Evolutionary conservation across 2,329 filamentous ascomycete species (phyloP), one percentile per base, ranked within the genome.

Genomic region (Aspergillus carbonarius): DNA sequence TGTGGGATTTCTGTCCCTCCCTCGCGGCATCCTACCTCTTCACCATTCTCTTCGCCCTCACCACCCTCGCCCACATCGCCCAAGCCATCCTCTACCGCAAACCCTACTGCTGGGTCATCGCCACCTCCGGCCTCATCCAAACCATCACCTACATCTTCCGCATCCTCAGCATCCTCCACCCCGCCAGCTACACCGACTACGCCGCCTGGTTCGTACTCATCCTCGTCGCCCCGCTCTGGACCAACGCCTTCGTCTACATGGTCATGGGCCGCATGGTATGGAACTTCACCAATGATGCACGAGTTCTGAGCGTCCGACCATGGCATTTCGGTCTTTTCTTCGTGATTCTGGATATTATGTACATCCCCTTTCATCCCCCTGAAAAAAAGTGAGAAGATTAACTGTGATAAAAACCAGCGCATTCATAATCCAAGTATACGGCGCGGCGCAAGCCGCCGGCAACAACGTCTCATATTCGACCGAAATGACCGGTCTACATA

Each of bases 241-340:
- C 48, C 3, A 50, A 50, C 32, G 48, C 48, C 17, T 50, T 50
- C 12, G 48, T 50, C 2, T 50, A 50, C 9, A 50, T 50, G 48
- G 32, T 50, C 10, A 50, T 50, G 48, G 48, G 48, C 7, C 48
- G 48, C 5, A 50, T 50, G 48, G 48, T 50, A 17, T 50, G 48
- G 48, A 50, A 50, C 15, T 50, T 50, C 30, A 50, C 48, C 17
- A 18, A 50, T 8, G 48, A 50, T 18, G 48, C 48, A 17, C n/a
- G 32, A 0, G 48, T 50, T 13, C 5, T 50, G 12, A 3, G 30
- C 5, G 32, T 50, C 5, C 17, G 32, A 12, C 48, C 48, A 4
- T 50, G 48, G 48, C 18, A 50, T 50, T 37, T 50, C 3, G 48
- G 48, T 4, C 2, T 37, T 1, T 35, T 25, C 8, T 50, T 50